Evolutionary conservation across 1,284 basidiomycete genomes (phyloP), one percentile per base, ranked within the genome.

Genomic region (Malassezia equina): DNA sequence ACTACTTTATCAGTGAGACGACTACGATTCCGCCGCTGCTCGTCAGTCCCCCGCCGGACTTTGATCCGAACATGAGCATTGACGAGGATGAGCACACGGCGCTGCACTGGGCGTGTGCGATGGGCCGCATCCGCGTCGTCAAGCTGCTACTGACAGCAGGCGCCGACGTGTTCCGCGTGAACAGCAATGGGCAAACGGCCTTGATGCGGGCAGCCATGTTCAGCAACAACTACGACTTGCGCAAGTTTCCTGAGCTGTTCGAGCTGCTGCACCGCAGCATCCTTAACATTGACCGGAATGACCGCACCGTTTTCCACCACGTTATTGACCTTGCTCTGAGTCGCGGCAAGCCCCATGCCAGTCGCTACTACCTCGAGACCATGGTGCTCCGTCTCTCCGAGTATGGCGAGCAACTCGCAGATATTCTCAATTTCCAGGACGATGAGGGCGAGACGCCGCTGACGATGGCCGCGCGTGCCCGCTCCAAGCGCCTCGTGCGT

Each of bases 151-250:
- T 99, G 27, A 86, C 88, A 0, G 88, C 91, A 2, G 91, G 93
- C 25, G 93, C 93, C 11, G 90, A 95, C 75, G 90, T 96, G 63
- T 98, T 95, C 80, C 86, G 88, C 65, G 90, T 93, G 65, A 99
- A 98, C 79, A 87, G 87, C 74, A 84, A 89, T 23, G 94, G 94
- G 24, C 94, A 98, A 76, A 98, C 94, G 9, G 86, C 94, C 0
- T 79, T 99, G 51, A 99, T 99, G 94, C 87, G 94, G 21, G 87
- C 86, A 63, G 94, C 96, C 70, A 98, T 98, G 94, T 99, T 98
- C 76, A 89, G 90, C 57, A 99, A 99, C 78, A 99, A 98, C 76
- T 98, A 98, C 75, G 94, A 99, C 76, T 85, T 98, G 51, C 88
- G 94, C 68, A 99, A 98, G 76, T 99, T 99, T 69, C 90, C 90